Evolutionary conservation across 2,329 filamentous ascomycete species (phyloP), one percentile per base, ranked within the genome.

Genomic region (Colletotrichum sp.): DNA sequence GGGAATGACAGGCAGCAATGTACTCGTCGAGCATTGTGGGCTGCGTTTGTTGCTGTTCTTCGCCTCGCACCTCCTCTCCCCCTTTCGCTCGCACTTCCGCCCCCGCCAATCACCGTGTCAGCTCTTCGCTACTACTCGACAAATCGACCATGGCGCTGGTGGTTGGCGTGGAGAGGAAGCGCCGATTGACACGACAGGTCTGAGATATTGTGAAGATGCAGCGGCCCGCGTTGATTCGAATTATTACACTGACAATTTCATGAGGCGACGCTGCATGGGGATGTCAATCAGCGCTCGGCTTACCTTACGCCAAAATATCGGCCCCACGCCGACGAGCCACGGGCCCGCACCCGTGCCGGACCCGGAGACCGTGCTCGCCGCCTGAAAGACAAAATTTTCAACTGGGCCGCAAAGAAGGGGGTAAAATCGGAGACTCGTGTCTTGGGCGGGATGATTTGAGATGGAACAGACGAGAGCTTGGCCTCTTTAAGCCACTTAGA

Each of bases 11-110:
- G 13, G 79, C 77, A 38, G 70, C 30, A 30, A 85, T 79, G 65
- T 84, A 83, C 77, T 84, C 80, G 15, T 80, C 12, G 24, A 58
- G 24, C 56, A 21, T 84, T 70, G 79, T 83, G 13, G 48, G 76
- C 16, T 67, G 77, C 8, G 62, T 79, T 66, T 82, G 76, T 66
- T 79, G 64, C 70, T 18, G 38, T 43, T 43, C 18, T n/a, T 43
- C 18, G 38, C 18, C 38, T 43, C 38, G 18, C 38, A 3, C 38
- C 38, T 43, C 18, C 18, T 83, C 78, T 66, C 55, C 64, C 60
- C 15, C 55, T 16, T 80, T 76, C 18, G 38, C 38, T n/a, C 38
- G 38, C 3, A 5, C 38, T 60, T 30, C 24, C 24, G 55, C 55
- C 55, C 3, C 55, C 2, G 8, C 24, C 55, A 28, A 4, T 26